These are phyloP conservation scores for Metschnikowia lochheadii DNA, from an alignment of 805 yeast genomes.

Conservation along the genomic window DNA sequence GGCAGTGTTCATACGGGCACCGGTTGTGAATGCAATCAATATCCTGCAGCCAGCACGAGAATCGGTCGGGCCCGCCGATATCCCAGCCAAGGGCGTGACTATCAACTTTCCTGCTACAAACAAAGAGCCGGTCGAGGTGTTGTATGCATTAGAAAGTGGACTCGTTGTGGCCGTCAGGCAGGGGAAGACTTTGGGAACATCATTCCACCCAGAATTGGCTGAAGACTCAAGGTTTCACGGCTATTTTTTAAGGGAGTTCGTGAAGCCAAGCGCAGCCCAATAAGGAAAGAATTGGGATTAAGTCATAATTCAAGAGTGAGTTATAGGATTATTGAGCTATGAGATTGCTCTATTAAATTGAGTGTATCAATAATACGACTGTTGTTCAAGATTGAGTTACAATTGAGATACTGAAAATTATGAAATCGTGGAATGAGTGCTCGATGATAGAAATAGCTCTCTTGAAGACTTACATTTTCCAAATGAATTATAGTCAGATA, in stretches of 20 bases:
- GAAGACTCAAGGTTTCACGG: constrained; percentile 58
- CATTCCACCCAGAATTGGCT: constrained; percentile 76
- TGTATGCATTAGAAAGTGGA: constrained; percentile 35
- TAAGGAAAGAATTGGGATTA: background rate
- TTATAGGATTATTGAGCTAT: too few species aligned
- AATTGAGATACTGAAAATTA: too few species aligned
- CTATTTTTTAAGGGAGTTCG: constrained; percentile 65
- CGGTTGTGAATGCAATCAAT: constrained; percentile 46
- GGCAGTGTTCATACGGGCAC: constrained; percentile 70
- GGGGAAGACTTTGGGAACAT: constrained; percentile 63
- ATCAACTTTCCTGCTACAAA: constrained; percentile 14
- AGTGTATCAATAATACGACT: too few species aligned
- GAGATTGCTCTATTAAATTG: too few species aligned
- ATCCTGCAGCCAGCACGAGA: background rate
- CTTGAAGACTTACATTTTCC: too few species aligned
- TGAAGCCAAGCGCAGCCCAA: constrained; percentile 16
- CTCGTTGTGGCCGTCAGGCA: constrained; percentile 71
- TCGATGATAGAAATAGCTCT: too few species aligned
- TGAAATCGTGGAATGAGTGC: too few species aligned
- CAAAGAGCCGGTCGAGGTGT: constrained; percentile 35
- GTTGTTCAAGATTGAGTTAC: too few species aligned
- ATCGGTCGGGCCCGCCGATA: constrained; percentile 13
- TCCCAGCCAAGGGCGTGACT: constrained; percentile 3
- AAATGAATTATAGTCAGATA: too few species aligned
- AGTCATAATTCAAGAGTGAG: too few species aligned